Base-by-base conservation (phyloP, 106 monocot genomes). In the Dendrobium chrysotoxum region DNA sequence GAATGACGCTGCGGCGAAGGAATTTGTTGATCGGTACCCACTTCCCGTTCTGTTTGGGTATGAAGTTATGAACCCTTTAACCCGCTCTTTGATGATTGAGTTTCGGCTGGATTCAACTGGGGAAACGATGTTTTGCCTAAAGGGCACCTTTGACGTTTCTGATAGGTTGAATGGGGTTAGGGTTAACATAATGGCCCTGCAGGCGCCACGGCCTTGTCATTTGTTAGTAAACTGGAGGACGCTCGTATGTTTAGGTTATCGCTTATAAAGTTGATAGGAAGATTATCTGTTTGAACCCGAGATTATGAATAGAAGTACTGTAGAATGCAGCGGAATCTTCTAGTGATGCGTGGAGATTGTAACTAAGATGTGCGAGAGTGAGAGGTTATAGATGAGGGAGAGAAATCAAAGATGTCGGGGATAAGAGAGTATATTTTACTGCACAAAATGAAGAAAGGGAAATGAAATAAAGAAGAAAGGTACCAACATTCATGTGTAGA, bases 11-110 rank as follows among this genome's bases (percentile, higher is more conserved):
- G 80, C 93, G 0, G 89, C 84, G 4, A 93, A 84, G 86, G 90
- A 93, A 18, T 93, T 96, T 83, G 90, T 96, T 26, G 92, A 93
- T 83, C 92, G 90, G 13, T 96, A 82, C 75, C 93, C 96, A 18
- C 93, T 96, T 30, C 82, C 82, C 5, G 61, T 83, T 58, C 77
- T 96, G 38, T 90, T 96, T 39, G 78, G 91, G 95, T 92, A 25
- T 18, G 11, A n/a, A n/a, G 91, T 92, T 92, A 25, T 18, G 28
- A 7, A 4, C 23, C 28, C 74, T 42, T 50, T 16, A 70, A 31
- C 6, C 42, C 21, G 18, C 74, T 74, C 40, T 74, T 42, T 15
- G 3, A 40, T 9, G 7, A 41, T 74, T 74, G 5, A 9, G 6
- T 40, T 74, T 40, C 12, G 39, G 4, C 7, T 41, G 15, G 35